A percentile compares a stretch with the other conserved stretches of the same genome.
These are phyloP conservation scores for Clavispora santaluciae DNA, from an alignment of 805 yeast genomes.

Conservation along the genomic window DNA sequence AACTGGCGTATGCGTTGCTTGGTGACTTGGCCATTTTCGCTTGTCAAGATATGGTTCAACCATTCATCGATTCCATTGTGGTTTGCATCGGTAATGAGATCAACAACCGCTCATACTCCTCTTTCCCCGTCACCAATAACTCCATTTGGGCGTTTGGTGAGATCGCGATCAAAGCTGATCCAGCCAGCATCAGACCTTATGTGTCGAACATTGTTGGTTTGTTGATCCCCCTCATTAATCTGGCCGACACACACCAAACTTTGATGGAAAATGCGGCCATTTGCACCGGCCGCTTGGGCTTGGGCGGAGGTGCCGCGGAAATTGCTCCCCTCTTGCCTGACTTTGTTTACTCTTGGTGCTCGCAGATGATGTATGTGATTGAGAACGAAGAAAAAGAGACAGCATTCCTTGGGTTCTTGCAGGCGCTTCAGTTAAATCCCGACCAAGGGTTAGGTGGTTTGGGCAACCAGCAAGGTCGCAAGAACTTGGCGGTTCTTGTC, in stretches of 20 bases:
- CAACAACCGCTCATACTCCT: conserved; percentile 43
- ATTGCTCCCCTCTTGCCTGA: conserved; percentile 52
- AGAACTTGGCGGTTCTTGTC: conserved; percentile 49
- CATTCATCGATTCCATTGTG: conserved; percentile 49
- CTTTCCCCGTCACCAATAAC: conserved; percentile 71
- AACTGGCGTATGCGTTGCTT: conserved; percentile 80
- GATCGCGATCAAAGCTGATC: conserved; percentile 56
- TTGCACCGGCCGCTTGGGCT: conserved; percentile 81
- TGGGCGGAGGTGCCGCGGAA: conserved; percentile 51
- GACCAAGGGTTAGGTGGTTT: conserved; percentile 48
- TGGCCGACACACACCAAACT: conserved; percentile 51
- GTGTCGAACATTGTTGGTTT: conserved; percentile 49
- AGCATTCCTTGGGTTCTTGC: conserved; percentile 80
- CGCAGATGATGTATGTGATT: conserved; percentile 57
- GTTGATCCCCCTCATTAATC: conserved; percentile 55
- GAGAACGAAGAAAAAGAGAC: conserved; percentile 88
- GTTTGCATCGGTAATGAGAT: conserved; percentile 68
- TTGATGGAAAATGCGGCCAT: conserved; percentile 86
- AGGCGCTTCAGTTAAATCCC: conserved; percentile 62
- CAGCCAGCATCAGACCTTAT: conserved; percentile 46
- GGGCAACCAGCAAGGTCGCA: conserved; percentile 40
- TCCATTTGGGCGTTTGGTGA: conserved; percentile 96
- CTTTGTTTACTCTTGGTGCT: conserved; percentile 66
- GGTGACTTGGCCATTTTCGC: conserved; percentile 81
- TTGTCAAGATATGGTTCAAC: conserved; percentile 41